Conservation (phyloP, 1,284 basidiomycete species). For the Xerocomus amazonicus region DNA sequence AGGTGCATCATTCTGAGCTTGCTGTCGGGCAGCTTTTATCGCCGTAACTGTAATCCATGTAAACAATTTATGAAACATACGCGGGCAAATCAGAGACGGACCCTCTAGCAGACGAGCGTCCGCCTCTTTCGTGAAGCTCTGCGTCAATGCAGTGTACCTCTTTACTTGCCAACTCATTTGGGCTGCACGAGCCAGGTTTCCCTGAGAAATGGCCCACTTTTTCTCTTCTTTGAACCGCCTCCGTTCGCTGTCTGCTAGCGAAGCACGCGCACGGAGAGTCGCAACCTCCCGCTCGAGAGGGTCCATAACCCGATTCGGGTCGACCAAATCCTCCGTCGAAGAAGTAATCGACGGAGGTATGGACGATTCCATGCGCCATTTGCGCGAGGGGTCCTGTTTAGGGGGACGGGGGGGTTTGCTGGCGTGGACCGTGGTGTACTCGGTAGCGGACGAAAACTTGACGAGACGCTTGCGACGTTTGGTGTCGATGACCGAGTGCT, state of each 20-base stretch:
- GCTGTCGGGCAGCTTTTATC: conserved; percentile 25
- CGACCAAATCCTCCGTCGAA: conserved; percentile 58
- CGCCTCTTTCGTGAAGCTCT: conserved; percentile 74
- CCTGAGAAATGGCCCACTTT: conserved; percentile 77
- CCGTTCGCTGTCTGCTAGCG: conserved; percentile 75
- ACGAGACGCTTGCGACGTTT: conserved; percentile 30
- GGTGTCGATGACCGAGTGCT: conserved; percentile 15
- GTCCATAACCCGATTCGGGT: conserved; percentile 55
- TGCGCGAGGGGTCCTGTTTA: conserved; percentile 30
- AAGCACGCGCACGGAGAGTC: conserved; percentile 66
- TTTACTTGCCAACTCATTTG: conserved; percentile 81
- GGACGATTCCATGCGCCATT: conserved; percentile 29
- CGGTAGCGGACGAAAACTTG: conserved; percentile 32
- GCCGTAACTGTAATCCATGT: conserved; percentile 25
- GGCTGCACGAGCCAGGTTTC: conserved; percentile 64
- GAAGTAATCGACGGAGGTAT: conserved; percentile 44
- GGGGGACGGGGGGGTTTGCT: conserved; percentile 28
- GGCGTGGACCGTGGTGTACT: conserved; percentile 14
- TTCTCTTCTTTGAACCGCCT: conserved; percentile 77
- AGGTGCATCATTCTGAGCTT: conserved; percentile 8
- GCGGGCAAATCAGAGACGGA: conserved; percentile 27
- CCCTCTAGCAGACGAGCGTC: conserved; percentile 70
- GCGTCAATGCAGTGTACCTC: conserved; percentile 71
- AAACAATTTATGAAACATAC: conserved; percentile 7
- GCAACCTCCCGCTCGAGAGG: conserved; percentile 68